Evolutionary conservation across 116 monocot species (phyloP).

Genomic region (Cymodocea nodosa): DNA sequence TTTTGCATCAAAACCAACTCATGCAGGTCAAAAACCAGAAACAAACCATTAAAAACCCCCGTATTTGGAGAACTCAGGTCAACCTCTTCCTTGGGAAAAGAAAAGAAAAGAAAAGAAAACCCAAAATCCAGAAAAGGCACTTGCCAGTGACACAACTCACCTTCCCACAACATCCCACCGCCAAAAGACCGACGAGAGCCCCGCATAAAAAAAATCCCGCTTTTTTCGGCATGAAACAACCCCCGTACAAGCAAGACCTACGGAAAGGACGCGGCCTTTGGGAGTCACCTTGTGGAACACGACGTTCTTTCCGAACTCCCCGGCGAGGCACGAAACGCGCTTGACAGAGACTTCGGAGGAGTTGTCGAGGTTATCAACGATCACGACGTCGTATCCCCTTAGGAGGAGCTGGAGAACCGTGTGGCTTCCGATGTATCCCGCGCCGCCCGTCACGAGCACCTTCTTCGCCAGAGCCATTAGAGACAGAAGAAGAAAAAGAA

Average conservation of each 20-base stretch:
- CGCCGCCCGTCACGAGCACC: constrained; percentile 84
- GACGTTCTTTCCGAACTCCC: constrained; percentile 47
- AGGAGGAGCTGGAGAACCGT: constrained; percentile 84
- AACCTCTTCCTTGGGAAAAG: not conserved
- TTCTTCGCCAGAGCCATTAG: constrained; percentile 14
- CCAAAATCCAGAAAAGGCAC: not conserved
- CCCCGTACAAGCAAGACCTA: too few species aligned
- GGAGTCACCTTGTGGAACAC: constrained; percentile 38
- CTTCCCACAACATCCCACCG: not conserved
- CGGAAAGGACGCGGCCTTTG: too few species aligned
- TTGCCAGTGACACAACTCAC: not conserved
- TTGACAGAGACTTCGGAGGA: constrained; percentile 39
- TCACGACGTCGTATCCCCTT: constrained; percentile 46
- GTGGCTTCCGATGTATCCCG: constrained; percentile 97
- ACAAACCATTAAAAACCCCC: not conserved
- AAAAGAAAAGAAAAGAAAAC: not conserved
- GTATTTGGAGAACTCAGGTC: not conserved
- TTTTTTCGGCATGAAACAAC: too few species aligned
- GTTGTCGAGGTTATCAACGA: constrained; percentile 66
- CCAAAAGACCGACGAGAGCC: not conserved
- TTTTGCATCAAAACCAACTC: not conserved
- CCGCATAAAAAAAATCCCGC: not conserved
- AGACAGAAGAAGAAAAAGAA: not conserved
- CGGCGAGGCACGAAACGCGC: constrained; percentile 61
- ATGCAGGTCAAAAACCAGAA: not conserved